Percentiles rank a stretch among this genome's conserved stretches.
These are phyloP conservation scores for Gracilariopsis chorda DNA, from an alignment of 23 red algal species.

Conservation along the genomic window DNA sequence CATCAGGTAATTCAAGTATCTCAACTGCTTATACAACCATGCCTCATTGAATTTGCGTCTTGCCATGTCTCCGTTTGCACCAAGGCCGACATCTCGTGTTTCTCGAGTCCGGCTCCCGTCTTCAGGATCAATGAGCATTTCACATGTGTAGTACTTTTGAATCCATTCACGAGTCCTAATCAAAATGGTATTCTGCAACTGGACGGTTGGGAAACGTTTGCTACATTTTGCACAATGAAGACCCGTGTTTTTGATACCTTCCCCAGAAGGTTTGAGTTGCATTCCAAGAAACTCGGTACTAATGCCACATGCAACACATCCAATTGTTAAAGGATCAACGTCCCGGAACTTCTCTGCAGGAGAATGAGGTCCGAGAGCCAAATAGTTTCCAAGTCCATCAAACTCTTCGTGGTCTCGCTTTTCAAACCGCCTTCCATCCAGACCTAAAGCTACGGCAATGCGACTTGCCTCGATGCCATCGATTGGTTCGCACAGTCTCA, in stretches of 20 bases:
- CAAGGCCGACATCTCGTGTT: conserved; percentile 16
- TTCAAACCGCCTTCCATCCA: conserved; percentile 73
- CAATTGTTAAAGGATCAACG: conserved; percentile 13
- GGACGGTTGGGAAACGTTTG: not conserved
- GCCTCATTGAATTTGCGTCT: conserved; percentile 61
- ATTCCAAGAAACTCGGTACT: conserved; percentile 24
- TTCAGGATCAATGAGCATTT: conserved; percentile 20
- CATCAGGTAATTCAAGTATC: conserved; percentile 50
- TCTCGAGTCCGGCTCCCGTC: conserved; percentile 15
- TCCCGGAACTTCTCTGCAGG: conserved; percentile 55
- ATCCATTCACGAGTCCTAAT: conserved; percentile 45
- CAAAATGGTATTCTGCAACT: conserved; percentile 21
- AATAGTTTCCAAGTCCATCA: not conserved
- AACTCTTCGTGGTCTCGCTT: not conserved
- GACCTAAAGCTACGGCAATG: conserved; percentile 63
- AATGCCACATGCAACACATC: conserved; percentile 15
- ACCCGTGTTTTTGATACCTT: conserved; percentile 15
- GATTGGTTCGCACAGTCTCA: conserved; percentile 81
- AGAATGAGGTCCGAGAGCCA: conserved; percentile 10
- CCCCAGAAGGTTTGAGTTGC: conserved; percentile 11
- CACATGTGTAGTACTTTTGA: conserved; percentile 57
- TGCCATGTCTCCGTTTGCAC: not conserved
- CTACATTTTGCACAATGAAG: conserved; percentile 55
- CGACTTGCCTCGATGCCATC: conserved; percentile 76
- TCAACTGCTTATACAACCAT: conserved; percentile 76